A percentile compares a stretch with the other conserved stretches of the same genome.
Conservation (phyloP, 257 asterid genomes). For the Solanum sejunctum region DNA sequence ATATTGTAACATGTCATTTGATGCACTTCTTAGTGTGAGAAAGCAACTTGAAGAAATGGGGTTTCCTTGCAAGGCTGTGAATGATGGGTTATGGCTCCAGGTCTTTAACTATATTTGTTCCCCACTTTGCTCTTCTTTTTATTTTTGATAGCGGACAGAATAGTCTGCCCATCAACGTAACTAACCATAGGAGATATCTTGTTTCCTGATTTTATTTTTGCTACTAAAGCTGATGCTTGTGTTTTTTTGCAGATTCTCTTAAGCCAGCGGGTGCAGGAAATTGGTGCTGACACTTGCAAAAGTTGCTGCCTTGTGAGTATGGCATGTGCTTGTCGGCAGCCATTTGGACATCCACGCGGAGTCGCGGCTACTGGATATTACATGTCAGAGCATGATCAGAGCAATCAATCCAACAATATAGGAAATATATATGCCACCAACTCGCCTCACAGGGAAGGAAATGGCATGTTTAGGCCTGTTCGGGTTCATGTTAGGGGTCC, state of each 20-base stretch:
- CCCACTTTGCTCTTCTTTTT: neutral
- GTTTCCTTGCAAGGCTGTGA: slow-evolving; percentile 93
- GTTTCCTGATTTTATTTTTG: neutral
- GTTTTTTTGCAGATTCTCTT: slow-evolving; percentile 63
- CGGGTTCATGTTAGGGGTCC: slow-evolving; percentile 80
- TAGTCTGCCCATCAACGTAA: neutral
- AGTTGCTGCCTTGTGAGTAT: slow-evolving; percentile 60
- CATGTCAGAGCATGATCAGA: slow-evolving; percentile 60
- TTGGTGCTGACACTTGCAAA: slow-evolving; percentile 81
- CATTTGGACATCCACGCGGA: slow-evolving; percentile 50
- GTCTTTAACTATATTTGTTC: slow-evolving; percentile 18
- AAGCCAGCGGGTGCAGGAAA: slow-evolving; percentile 88
- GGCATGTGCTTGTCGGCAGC: slow-evolving; percentile 79
- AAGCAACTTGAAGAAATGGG: slow-evolving; percentile 96
- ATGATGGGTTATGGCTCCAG: slow-evolving; percentile 99
- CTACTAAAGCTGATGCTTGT: neutral
- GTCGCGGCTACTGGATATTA: slow-evolving; percentile 52
- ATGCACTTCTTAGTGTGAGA: slow-evolving; percentile 78
- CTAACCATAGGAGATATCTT: neutral
- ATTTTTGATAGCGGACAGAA: neutral
- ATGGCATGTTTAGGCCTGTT: slow-evolving; percentile 63
- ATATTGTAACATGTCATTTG: slow-evolving; percentile 91
- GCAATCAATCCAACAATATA: slow-evolving; percentile 36
- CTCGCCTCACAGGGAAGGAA: slow-evolving; percentile 78
- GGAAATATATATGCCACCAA: slow-evolving; percentile 59